Base-by-base conservation (phyloP, 768 basidiomycete genomes). In the Glaciozyma martinii region DNA sequence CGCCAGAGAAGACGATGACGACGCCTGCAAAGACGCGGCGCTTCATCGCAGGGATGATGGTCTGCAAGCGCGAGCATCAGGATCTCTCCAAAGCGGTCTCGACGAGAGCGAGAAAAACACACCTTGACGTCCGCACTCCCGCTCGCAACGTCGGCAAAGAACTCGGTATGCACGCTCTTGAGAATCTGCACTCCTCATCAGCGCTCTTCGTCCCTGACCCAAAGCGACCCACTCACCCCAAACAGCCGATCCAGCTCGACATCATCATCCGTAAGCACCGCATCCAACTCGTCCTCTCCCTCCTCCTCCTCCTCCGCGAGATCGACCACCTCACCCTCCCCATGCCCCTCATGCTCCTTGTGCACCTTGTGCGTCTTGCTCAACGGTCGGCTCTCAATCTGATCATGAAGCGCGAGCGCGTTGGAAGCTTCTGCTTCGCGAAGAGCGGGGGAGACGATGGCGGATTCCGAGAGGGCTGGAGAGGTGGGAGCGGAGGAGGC, bases 1-100 rank as follows among this genome's bases (percentile, higher is more conserved):
- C 85, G 62, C 92, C 90, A 1, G 94, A 97, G 77, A 99, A 98
- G 43, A 94, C 80, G 40, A 99, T 82, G 73, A 88, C 84, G 33
- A 86, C 81, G 33, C 87, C 89, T 43, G 81, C 80, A n/a, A 98
- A 81, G 0, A 89, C 86, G 71, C 84, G 82, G 29, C 80, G 74
- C 60, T 94, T 86, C 76, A 94, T 81, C 60, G 80, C 79, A 19
- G 90, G 89, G 59, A 98, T 93, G 68, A 99, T 95, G 59, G 76
- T 78, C 93, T 97, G 71, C 10, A 55, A 46, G 32, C 70, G 46
- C 54, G 55, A 56, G 42, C 32, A 10, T 56, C 58, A n/a, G n/a
- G 18, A n/a, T 52, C 40, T 79, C 82, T 67, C 9, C 53, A 50
- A 49, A 19, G 37, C 32, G 30, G 6, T 1, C 19, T 52, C 9